Conservation (phyloP, 495 filamentous ascomycete species). For the Penicillium odoratum region DNA sequence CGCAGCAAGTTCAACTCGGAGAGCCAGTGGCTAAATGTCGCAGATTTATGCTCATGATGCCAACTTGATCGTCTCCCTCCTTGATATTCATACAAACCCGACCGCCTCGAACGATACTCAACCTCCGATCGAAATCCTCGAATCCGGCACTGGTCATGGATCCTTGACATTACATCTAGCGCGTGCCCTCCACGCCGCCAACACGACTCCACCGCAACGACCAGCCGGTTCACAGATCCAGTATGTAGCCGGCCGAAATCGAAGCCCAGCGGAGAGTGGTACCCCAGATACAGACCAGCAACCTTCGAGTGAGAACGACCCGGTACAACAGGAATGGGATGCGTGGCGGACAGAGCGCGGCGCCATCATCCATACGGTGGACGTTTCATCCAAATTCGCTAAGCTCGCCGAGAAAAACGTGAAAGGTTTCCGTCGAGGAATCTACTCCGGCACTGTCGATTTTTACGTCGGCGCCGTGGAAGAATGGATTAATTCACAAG, state of each 20-base stretch:
- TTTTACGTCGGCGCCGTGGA: slow-evolving; percentile 69
- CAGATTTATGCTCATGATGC: slow-evolving; percentile 77
- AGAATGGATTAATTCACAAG: slow-evolving; percentile 58
- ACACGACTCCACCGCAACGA: slow-evolving; percentile 45
- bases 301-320: slow-evolving; percentile 7
- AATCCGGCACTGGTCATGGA: slow-evolving; percentile 80
- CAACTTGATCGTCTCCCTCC: slow-evolving; percentile 66
- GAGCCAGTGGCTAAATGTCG: slow-evolving; percentile 21
- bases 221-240: slow-evolving; percentile 39
- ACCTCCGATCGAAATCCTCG: slow-evolving; percentile 64
- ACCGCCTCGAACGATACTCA: slow-evolving; percentile 30
- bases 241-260: slow-evolving; percentile 31
- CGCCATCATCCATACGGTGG: slow-evolving; percentile 72
- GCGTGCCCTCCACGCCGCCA: slow-evolving; percentile 73
- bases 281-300: slow-evolving; percentile 6
- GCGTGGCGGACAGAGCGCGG: slow-evolving; percentile 52
- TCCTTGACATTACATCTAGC: slow-evolving; percentile 71
- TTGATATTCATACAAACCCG: slow-evolving; percentile 65
- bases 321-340: slow-evolving; percentile 34
- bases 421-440: slow-evolving; percentile 62
- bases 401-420: slow-evolving; percentile 60
- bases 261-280: slow-evolving; percentile 26
- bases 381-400: slow-evolving; percentile 59
- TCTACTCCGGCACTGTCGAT: slow-evolving; percentile 65
- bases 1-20: slow-evolving; percentile 6